A percentile compares a stretch with the other conserved stretches of the same genome.
phyloP scores from a whole-genome alignment of 2,329 filamentous ascomycete genomes.

The Fusarium vanettenii region DNA sequence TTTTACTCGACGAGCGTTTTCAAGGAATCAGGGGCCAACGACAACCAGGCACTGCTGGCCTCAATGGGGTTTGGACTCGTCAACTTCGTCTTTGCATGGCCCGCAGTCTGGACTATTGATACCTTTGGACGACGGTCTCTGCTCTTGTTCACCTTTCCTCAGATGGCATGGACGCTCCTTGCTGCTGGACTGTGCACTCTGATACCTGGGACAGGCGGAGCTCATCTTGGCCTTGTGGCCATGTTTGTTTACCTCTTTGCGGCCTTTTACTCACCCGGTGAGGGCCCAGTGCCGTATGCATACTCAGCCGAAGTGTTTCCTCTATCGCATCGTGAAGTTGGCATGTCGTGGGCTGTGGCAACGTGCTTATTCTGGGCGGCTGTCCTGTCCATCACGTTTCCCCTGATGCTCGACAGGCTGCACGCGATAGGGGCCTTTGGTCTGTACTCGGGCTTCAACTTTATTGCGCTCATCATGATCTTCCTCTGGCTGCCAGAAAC shows the following conservation, averaged over 20 bases:
- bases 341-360: conserved; percentile 77
- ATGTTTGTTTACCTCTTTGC: conserved; percentile 69
- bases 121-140: conserved; percentile 66
- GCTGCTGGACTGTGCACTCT: conserved; percentile 62
- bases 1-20: conserved; percentile 79
- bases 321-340: conserved; percentile 76
- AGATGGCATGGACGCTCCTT: conserved; percentile 56
- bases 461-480: conserved; percentile 66
- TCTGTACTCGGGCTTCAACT: conserved; percentile 67
- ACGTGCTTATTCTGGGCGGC: conserved; percentile 72
- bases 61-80: conserved; percentile 69
- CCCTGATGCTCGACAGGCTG: conserved; percentile 62
- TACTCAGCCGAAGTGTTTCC: conserved; percentile 79
- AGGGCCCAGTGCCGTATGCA: conserved; percentile 75
- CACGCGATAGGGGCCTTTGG: conserved; percentile 63
- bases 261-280: conserved; percentile 63
- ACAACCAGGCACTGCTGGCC: conserved; percentile 68
- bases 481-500: conserved; percentile 70
- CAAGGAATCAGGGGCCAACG: conserved; percentile 64
- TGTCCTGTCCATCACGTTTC: conserved; percentile 73
- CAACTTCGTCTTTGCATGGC: conserved; percentile 69
- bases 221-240: conserved; percentile 59
- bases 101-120: conserved; percentile 70
- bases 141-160: conserved; percentile 56
- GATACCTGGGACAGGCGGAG: conserved; percentile 54